Base-by-base conservation (phyloP, 225 moss, liverwort and hornwort genomes). In the Climacium dendroides region DNA sequence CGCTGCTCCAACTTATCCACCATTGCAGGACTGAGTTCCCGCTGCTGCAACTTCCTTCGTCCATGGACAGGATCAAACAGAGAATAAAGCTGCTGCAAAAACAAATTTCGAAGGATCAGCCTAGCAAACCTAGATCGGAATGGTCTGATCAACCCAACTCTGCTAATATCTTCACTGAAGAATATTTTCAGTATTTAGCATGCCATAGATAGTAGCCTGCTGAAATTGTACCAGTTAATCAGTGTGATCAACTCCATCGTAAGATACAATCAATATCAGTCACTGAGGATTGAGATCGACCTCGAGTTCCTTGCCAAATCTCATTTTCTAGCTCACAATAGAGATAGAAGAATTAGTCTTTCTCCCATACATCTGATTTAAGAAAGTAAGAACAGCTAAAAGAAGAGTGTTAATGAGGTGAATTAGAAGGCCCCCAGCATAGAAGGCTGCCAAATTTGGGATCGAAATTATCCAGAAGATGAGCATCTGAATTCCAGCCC, bases 31-130 rank as follows among this genome's bases (percentile, higher is more conserved):
- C 89, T 89, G 58, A 90, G 85, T 69, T 92, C 61, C 74, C 78
- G 87, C 88, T 93, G 91, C 80, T 92, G 90, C 90, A 94, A 86
- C 87, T 91, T 94, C 67, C 48, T 89, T 81, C 80, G 83, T 65
- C 94, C 94, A 80, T 92, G 90, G 32, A 92, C 89, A 85, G 94
- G 94, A 85, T 94, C 93, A 76, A 94, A 93, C 24, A 94, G 76
- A 17, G 93, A 86, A 88, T 93, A 94, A 28, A 94, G 92, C 17
- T 93, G 92, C 94, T 94, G 93, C 91, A 85, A 90, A 78, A 78
- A 24, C 39, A 75, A 82, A 78, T 62, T 12, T 65, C 16, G 35
- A 60, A 83, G 41, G 34, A 74, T 61, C 55, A 85, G 78, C 28
- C 54, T 47, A 58, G 41, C 14, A 80, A 75, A 69, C 63, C 34